phyloP scores from a whole-genome alignment of 768 basidiomycete genomes.

The Crucibulum laeve region DNA sequence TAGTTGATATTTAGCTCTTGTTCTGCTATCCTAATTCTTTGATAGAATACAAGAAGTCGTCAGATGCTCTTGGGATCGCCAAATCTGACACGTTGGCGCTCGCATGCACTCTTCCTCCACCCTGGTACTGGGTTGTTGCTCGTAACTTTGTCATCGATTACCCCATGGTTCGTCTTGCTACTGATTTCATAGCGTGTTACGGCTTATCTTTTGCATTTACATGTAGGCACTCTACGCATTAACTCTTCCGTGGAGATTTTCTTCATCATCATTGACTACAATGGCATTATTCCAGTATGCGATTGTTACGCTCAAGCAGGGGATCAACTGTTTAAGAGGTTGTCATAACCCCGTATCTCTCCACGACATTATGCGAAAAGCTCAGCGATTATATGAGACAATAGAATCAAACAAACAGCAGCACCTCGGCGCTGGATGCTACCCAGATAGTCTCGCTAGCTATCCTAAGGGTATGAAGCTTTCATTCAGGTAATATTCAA shows the following conservation, averaged over 20 bases:
- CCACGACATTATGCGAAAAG: conserved; percentile 8
- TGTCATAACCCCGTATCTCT: conserved; percentile 6
- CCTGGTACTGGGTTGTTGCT: conserved; percentile 34
- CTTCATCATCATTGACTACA: conserved; percentile 22
- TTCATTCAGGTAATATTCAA: conserved; percentile 14
- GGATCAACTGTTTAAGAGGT: conserved; percentile 7
- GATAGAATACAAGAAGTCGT: conserved; percentile 31
- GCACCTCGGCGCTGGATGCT: neutral
- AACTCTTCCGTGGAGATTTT: conserved; percentile 14
- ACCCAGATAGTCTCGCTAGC: conserved; percentile 6
- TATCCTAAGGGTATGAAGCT: conserved; percentile 18
- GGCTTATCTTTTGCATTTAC: neutral
- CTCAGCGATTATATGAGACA: conserved; percentile 14
- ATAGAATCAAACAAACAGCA: conserved; percentile 5
- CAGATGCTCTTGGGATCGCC: conserved; percentile 22
- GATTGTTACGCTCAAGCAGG: conserved; percentile 12
- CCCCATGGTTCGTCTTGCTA: conserved; percentile 24
- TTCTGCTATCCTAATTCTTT: neutral
- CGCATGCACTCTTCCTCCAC: conserved; percentile 22
- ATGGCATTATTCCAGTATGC: conserved; percentile 31
- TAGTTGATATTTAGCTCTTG: neutral
- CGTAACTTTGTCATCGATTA: conserved; percentile 22
- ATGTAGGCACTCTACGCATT: conserved; percentile 19
- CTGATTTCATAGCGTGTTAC: neutral
- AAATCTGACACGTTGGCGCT: conserved; percentile 23